Evolutionary conservation across 768 basidiomycete genomes (phyloP).

Genomic region (Tylopilus rubrobrunneus): DNA sequence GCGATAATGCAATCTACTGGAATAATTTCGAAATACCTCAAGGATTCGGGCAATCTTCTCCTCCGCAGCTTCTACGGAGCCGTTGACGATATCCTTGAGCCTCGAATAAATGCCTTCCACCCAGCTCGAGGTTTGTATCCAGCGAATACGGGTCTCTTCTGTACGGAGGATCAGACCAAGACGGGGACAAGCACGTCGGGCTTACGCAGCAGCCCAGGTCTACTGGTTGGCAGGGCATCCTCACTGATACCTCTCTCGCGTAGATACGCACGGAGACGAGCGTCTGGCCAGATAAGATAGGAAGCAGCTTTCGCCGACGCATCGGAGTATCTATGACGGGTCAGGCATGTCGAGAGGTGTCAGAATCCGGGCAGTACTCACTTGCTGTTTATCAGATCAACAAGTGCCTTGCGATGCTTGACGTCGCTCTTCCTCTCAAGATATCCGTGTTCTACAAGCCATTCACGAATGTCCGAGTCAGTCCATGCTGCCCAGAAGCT

Average conservation of each 20-base stretch:
- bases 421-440: slow-evolving; percentile 45
- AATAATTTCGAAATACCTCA: slow-evolving; percentile 20
- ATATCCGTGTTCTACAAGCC: slow-evolving; percentile 74
- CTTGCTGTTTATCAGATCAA: slow-evolving; percentile 70
- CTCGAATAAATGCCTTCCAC: slow-evolving; percentile 55
- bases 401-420: slow-evolving; percentile 70
- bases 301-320: slow-evolving; percentile 42
- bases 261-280: slow-evolving; percentile 85
- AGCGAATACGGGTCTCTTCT: slow-evolving; percentile 80
- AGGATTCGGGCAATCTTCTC: slow-evolving; percentile 59
- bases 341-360: background rate
- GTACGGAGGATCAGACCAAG: background rate
- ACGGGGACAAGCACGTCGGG: slow-evolving; percentile 13
- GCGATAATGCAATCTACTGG: background rate
- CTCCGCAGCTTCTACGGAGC: slow-evolving; percentile 69
- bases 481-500: slow-evolving; percentile 68
- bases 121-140: slow-evolving; percentile 59
- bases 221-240: slow-evolving; percentile 54
- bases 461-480: slow-evolving; percentile 65
- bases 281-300: slow-evolving; percentile 91
- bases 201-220: slow-evolving; percentile 77
- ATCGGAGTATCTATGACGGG: slow-evolving; percentile 50
- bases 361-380: slow-evolving; percentile 28
- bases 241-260: slow-evolving; percentile 74
- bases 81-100: slow-evolving; percentile 64